Conservation (phyloP, 2,329 filamentous ascomycete species). For the Chaetomium sp. region DNA sequence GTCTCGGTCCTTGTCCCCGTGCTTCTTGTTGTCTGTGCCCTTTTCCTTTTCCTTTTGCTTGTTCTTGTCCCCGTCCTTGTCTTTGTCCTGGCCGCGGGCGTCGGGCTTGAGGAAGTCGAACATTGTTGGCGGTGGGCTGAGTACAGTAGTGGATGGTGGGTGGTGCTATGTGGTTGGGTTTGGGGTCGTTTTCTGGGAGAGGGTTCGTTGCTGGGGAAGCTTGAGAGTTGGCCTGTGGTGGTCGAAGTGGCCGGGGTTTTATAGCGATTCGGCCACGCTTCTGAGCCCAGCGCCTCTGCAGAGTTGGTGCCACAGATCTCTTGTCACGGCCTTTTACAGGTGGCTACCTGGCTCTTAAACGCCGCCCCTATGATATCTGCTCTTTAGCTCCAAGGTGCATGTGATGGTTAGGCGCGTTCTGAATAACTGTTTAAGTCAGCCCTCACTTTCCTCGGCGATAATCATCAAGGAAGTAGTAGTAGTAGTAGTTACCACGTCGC, state of each 20-base stretch:
- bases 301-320: background rate
- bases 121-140: background rate
- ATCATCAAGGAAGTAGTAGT: no score
- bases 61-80: background rate
- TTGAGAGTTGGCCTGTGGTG: background rate
- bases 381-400: background rate
- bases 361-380: no score
- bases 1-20: background rate
- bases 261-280: background rate
- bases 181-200: background rate
- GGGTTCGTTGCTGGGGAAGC: background rate
- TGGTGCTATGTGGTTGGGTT: background rate
- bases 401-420: no score
- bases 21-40: background rate
- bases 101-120: background rate
- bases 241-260: background rate
- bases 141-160: background rate
- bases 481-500: no score
- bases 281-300: background rate
- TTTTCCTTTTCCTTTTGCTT: background rate
- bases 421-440: no score
- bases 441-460: no score
- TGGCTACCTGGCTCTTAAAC: no score
- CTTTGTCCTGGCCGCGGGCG: background rate
- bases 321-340: background rate